Base-by-base conservation (phyloP, 306 rosid genomes). In the Vigna mungo region DNA sequence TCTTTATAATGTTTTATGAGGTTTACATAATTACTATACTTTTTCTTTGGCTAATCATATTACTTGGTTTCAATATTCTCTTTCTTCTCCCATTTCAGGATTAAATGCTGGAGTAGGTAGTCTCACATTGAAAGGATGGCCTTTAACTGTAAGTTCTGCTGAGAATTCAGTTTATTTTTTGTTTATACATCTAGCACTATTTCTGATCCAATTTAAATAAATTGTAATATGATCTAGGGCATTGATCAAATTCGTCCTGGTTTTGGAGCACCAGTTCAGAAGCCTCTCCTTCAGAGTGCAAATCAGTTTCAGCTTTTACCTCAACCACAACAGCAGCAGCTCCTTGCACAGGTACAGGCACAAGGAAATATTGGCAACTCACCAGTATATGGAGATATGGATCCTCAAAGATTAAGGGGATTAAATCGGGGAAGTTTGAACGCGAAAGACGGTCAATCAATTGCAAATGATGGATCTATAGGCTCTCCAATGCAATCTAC, bases 41-140 rank as follows among this genome's bases (percentile, higher is more conserved):
- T 73, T 72, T 56, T 70, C 23, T 39, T 49, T 17, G 41, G 56
- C 75, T 44, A 44, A 59, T 51, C 48, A 36, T 64, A 20, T 41
- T 66, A 18, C 77, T 51, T 71, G 48, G 32, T 80, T 70, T 80
- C 64, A 36, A 15, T 65, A 43, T 71, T 81, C 52, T 61, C 60
- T 68, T n/a, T 51, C 80, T n/a, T 49, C 78, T 75, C 44, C 69
- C 13, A 86, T 80, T 82, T 25, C 82, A 91, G 98, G 94, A 66
- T 67, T 94, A 78, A 94, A 77, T 85, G 76, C 92, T 6, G 97
- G 93, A 66, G 96, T 88, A 62, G 85, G 95, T 86, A 85, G 87
- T 70, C 91, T 90, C 71, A 91, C 97, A 59, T 62, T 94, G 84
- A 94, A 91, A 87, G 98, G 98, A 78, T 94, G 98, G 97, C 98